Percentiles rank a stretch among this genome's conserved stretches.
Conservation (phyloP, 129 eudicot genomes). For the Ambrosia trifida region DNA sequence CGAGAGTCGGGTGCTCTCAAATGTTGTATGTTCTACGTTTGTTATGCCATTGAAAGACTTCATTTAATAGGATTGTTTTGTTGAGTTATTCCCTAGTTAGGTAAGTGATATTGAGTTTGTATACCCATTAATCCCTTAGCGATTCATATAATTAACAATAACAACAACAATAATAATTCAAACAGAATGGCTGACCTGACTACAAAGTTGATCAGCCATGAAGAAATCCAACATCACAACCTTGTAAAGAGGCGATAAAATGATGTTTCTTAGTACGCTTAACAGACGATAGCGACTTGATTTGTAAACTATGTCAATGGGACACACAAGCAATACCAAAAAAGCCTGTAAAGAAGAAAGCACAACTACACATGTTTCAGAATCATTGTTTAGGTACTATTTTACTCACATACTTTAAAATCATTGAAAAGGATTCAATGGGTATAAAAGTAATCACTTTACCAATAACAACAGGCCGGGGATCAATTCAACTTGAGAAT, state of each 20-base stretch:
- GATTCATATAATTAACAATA: not conserved
- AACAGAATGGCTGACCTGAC: constrained; percentile 58
- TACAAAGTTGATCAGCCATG: constrained; percentile 99
- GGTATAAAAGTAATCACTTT: constrained; percentile 24
- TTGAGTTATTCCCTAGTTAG: too few species aligned
- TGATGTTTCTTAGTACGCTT: constrained; percentile 69
- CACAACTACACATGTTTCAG: not conserved
- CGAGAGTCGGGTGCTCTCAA: too few species aligned
- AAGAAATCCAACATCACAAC: constrained; percentile 94
- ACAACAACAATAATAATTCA: not conserved
- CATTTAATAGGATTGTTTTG: too few species aligned
- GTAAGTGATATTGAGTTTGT: not conserved
- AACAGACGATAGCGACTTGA: constrained; percentile 81
- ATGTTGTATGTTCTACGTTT: too few species aligned
- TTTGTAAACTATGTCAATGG: constrained; percentile 71
- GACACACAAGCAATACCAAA: constrained; percentile 67
- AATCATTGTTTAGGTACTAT: constrained; percentile 6
- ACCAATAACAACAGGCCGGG: constrained; percentile 85
- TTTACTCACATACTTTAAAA: not conserved
- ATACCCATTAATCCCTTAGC: too few species aligned
- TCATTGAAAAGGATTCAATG: not conserved
- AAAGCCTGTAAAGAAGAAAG: constrained; percentile 45
- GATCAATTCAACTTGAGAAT: constrained; percentile 67
- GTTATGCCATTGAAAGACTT: too few species aligned
- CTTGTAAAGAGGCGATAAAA: constrained; percentile 87